A percentile compares a stretch with the other conserved stretches of the same genome.
These are phyloP conservation scores for Corymbia maculata DNA, from an alignment of 345 rosid species.

Conservation along the genomic window DNA sequence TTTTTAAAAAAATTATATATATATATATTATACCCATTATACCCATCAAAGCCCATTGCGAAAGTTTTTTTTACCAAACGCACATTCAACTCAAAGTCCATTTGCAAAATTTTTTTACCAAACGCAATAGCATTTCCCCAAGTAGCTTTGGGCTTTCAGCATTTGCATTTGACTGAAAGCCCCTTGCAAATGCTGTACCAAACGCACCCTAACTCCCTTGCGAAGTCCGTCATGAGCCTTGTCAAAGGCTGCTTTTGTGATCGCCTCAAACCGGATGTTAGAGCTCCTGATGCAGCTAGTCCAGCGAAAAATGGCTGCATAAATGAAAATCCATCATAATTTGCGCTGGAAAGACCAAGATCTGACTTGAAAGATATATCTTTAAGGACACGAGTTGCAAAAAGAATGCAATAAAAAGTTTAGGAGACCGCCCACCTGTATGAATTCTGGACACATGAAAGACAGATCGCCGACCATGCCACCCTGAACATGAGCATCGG, in stretches of 20 bases:
- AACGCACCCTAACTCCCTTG: conserved; percentile 71
- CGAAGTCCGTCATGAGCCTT: conserved; percentile 47
- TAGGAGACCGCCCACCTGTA: conserved; percentile 36
- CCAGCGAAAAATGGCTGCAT: conserved; percentile 70
- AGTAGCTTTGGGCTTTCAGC: too few species aligned
- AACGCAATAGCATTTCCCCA: too few species aligned
- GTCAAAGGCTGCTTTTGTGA: conserved; percentile 72
- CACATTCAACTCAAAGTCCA: too few species aligned
- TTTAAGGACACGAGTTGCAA: neutral
- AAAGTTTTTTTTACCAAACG: too few species aligned
- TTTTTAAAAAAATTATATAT: too few species aligned
- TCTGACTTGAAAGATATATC: neutral
- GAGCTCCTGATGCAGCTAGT: conserved; percentile 69
- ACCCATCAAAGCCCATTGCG: too few species aligned
- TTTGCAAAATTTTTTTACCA: too few species aligned
- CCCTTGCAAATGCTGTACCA: too few species aligned
- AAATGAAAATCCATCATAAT: neutral
- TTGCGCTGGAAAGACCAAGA: neutral
- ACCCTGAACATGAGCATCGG: conserved; percentile 77
- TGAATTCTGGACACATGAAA: conserved; percentile 73
- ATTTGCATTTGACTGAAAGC: too few species aligned
- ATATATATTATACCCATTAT: too few species aligned
- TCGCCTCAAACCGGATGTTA: conserved; percentile 66
- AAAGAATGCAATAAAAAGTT: too few species aligned
- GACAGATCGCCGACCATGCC: conserved; percentile 84